phyloP scores from a whole-genome alignment of 805 yeast species.

The Metahyphopichia silvanorum region DNA sequence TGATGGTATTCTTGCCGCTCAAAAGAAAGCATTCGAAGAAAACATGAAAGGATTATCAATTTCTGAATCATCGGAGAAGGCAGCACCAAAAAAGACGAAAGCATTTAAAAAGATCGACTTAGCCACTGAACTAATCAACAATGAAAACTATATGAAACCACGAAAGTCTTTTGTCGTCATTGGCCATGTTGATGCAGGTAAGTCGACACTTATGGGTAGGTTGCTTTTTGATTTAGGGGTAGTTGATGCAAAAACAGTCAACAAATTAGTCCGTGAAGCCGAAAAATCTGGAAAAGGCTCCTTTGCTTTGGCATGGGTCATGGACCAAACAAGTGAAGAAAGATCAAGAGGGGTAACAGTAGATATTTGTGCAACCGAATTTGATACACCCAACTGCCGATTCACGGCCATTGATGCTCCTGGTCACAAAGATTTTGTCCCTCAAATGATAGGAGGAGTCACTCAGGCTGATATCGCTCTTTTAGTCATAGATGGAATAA shows the following conservation, averaged over 20 bases:
- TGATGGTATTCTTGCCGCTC: constrained; percentile 63
- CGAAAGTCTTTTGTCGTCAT: constrained; percentile 72
- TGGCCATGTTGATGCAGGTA: constrained; percentile 87
- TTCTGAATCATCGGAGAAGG: constrained; percentile 7
- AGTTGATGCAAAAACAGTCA: constrained; percentile 61
- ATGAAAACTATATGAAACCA: constrained; percentile 42
- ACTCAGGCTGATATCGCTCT: constrained; percentile 75
- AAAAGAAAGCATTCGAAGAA: constrained; percentile 40
- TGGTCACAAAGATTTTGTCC: constrained; percentile 79
- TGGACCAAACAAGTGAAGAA: constrained; percentile 80
- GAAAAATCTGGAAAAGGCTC: constrained; percentile 70
- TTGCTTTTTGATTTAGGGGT: constrained; percentile 64
- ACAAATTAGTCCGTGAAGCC: constrained; percentile 62
- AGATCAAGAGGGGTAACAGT: constrained; percentile 75
- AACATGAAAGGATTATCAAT: constrained; percentile 26
- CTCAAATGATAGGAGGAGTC: constrained; percentile 83
- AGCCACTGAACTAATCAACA: constrained; percentile 30
- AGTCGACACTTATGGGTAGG: constrained; percentile 77
- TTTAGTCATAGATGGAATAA: constrained; percentile 63
- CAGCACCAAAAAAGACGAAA: constrained; percentile 26
- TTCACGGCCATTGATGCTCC: constrained; percentile 83
- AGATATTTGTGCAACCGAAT: constrained; percentile 67
- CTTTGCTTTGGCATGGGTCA: constrained; percentile 80
- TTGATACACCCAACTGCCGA: constrained; percentile 51
- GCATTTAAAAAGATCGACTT: constrained; percentile 46